Percentiles rank a stretch among this genome's conserved stretches.
Evolutionary conservation across 306 rosid species (phyloP).

Genomic region (Potentilla sterilis): DNA sequence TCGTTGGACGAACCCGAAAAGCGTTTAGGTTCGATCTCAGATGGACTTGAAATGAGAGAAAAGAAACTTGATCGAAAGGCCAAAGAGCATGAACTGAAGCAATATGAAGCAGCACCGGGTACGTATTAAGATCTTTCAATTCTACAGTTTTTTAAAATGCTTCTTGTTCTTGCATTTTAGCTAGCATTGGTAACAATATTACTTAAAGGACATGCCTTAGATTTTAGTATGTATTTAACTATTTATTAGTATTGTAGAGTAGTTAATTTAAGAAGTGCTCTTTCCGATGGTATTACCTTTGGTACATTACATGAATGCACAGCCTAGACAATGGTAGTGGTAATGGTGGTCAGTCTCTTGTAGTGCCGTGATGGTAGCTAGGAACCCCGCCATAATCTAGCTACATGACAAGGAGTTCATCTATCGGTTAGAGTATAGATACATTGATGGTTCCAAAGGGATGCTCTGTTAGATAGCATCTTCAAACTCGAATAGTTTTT

Average conservation of each 20-base stretch:
- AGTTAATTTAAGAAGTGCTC: not conserved
- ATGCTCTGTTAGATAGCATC: no score
- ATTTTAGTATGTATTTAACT: no score
- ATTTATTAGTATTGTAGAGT: no score
- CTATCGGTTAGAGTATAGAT: no score
- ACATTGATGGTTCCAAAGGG: no score
- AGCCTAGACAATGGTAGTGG: no score
- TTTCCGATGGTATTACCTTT: not conserved
- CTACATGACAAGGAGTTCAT: no score
- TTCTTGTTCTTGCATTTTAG: not conserved
- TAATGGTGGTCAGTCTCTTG: no score
- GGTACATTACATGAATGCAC: not conserved
- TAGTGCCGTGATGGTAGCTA: no score
- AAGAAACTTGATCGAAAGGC: not conserved
- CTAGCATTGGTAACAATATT: not conserved
- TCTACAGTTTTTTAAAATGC: not conserved
- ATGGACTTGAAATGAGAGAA: not conserved
- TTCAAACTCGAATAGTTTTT: no score
- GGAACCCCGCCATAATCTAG: no score
- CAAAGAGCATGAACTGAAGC: not conserved
- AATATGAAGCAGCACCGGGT: not conserved
- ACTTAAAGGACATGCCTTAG: not conserved
- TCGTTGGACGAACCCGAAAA: not conserved
- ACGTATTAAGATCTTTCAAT: not conserved
- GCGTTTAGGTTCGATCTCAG: not conserved